phyloP scores from a whole-genome alignment of 164 flowering plant genomes.

The Tinospora cordifolia region DNA sequence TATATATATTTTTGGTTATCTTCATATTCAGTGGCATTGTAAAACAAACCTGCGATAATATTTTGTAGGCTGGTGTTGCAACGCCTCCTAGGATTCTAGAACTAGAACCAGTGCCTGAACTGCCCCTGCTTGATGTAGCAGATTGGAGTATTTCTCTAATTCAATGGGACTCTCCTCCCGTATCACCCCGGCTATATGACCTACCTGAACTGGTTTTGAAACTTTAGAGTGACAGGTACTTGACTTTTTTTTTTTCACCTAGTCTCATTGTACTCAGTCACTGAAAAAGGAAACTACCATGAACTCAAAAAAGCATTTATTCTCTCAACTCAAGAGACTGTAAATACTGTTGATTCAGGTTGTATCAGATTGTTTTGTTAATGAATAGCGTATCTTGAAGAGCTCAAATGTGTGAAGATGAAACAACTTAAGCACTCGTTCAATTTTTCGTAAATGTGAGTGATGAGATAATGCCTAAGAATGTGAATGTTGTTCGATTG shows the following conservation, averaged over 20 bases:
- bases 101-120: constrained; percentile 8
- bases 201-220: constrained; percentile 7
- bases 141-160: background rate
- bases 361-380: background rate
- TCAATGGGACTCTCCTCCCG: constrained; percentile 9
- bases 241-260: too few species aligned
- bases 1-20: too few species aligned
- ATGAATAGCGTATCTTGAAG: background rate
- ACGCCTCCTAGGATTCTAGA: background rate
- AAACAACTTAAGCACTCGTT: too few species aligned
- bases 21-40: background rate
- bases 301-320: background rate
- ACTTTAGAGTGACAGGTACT: background rate
- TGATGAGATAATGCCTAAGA: too few species aligned
- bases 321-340: background rate
- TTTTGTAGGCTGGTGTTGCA: constrained; percentile 5
- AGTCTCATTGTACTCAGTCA: too few species aligned
- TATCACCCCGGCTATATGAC: constrained; percentile 2
- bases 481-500: too few species aligned
- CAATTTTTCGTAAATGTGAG: too few species aligned
- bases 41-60: background rate
- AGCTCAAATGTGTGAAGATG: too few species aligned
- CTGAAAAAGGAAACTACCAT: too few species aligned
- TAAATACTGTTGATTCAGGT: background rate
- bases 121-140: background rate